phyloP scores from a whole-genome alignment of 2,329 filamentous ascomycete genomes.

The Zelopaecilomyces penicillatus region DNA sequence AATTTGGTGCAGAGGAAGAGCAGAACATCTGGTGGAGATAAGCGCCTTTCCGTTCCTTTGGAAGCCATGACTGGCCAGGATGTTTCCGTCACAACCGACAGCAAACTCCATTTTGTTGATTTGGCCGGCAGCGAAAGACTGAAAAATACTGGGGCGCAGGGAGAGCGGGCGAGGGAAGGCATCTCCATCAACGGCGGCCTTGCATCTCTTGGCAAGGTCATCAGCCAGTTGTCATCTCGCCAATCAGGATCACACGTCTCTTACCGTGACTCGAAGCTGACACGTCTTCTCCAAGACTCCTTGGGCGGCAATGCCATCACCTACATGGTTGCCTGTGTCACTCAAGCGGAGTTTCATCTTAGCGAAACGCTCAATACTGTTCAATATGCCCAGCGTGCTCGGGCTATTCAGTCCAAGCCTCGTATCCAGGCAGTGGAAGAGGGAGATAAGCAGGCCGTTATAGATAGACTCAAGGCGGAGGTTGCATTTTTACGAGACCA shows the following conservation, averaged over 20 bases:
- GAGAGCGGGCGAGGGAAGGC: constrained; percentile 87
- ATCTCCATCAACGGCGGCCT: constrained; percentile 97
- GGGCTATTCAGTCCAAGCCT: constrained; percentile 95
- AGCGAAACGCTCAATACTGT: constrained; percentile 97
- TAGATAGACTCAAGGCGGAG: constrained; percentile 88
- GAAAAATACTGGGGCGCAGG: constrained; percentile 94
- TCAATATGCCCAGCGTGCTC: constrained; percentile 90
- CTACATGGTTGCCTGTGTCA: constrained; percentile 99
- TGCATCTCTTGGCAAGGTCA: constrained; percentile 92
- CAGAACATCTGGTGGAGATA: constrained; percentile 58
- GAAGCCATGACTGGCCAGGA: constrained; percentile 64
- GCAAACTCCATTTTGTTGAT: constrained; percentile 98
- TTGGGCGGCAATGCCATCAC: constrained; percentile 95
- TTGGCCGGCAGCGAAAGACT: constrained; percentile 90
- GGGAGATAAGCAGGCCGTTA: constrained; percentile 85
- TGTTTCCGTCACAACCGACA: constrained; percentile 77
- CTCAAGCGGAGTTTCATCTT: constrained; percentile 90
- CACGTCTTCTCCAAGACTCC: constrained; percentile 89
- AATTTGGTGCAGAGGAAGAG: constrained; percentile 82
- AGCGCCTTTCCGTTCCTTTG: constrained; percentile 77
- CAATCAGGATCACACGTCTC: constrained; percentile 85
- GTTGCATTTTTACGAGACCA: constrained; percentile 91
- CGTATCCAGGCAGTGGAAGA: constrained; percentile 92
- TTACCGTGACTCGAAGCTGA: constrained; percentile 96
- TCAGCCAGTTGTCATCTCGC: constrained; percentile 90